These are phyloP conservation scores for Diatrype stigma DNA, from an alignment of 2,329 filamentous ascomycete genomes.

Conservation along the genomic window DNA sequence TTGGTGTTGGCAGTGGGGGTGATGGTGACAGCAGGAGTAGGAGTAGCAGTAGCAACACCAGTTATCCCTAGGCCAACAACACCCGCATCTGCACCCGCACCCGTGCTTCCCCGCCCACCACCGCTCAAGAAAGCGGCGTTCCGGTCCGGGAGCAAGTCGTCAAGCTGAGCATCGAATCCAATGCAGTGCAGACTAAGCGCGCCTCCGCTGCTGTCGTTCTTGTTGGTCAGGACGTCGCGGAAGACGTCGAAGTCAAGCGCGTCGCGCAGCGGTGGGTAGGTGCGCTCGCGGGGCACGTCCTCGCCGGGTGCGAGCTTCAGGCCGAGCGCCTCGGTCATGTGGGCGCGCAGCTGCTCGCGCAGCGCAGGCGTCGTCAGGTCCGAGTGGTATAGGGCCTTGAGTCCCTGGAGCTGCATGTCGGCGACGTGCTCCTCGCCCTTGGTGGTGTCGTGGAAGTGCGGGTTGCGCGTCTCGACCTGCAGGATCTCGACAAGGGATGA, in stretches of 20 bases:
- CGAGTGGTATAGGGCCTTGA: slow-evolving; percentile 26
- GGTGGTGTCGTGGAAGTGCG: slow-evolving; percentile 27
- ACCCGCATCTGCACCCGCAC: too few relatives aligned
- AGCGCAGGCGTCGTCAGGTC: slow-evolving; percentile 4
- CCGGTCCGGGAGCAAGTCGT: not conserved
- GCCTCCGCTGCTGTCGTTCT: too few relatives aligned
- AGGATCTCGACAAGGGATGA: slow-evolving; percentile 16
- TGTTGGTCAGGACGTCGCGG: not conserved
- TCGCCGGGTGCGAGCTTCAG: not conserved
- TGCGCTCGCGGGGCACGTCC: slow-evolving; percentile 1
- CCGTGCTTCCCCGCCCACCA: too few relatives aligned
- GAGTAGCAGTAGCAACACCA: too few relatives aligned
- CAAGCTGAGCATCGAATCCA: not conserved
- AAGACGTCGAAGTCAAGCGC: slow-evolving; percentile 1
- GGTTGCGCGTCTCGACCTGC: slow-evolving; percentile 28
- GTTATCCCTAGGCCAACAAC: too few relatives aligned
- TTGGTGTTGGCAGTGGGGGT: too few relatives aligned
- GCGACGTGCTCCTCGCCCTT: slow-evolving; percentile 24
- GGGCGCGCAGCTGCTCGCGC: slow-evolving; percentile 1
- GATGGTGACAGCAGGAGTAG: too few relatives aligned
- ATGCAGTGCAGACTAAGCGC: not conserved
- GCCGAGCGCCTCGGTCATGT: slow-evolving; percentile 2
- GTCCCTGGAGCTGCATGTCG: slow-evolving; percentile 25
- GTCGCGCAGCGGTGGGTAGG: slow-evolving; percentile 3
- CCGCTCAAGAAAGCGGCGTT: too few relatives aligned